Percentiles rank a stretch among this genome's conserved stretches.
These are phyloP conservation scores for Tolypocladium sp. DNA, from an alignment of 2,329 filamentous ascomycete species.

Conservation along the genomic window DNA sequence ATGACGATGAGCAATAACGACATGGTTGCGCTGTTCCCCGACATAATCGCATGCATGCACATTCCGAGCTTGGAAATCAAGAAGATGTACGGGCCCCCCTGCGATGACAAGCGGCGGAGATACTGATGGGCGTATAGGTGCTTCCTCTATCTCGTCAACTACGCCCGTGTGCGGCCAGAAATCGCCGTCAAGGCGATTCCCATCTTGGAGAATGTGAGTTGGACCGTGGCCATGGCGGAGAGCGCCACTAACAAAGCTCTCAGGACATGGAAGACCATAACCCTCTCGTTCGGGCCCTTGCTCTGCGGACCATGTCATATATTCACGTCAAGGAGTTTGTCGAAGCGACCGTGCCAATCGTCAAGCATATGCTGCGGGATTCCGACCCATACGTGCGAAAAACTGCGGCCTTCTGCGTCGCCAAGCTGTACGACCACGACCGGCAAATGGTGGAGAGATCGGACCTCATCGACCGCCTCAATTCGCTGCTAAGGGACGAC, in stretches of 20 bases:
- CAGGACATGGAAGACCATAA: slow-evolving; percentile 95
- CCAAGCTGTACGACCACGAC: slow-evolving; percentile 97
- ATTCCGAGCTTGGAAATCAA: slow-evolving; percentile 95
- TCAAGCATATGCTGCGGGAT: slow-evolving; percentile 78
- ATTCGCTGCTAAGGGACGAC: slow-evolving; percentile 83
- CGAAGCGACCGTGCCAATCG: slow-evolving; percentile 75
- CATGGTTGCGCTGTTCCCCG: slow-evolving; percentile 94
- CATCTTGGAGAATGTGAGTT: slow-evolving; percentile 65
- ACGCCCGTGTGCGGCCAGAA: slow-evolving; percentile 87
- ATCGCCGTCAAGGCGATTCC: slow-evolving; percentile 89
- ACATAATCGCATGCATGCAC: slow-evolving; percentile 92
- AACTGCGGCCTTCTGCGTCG: slow-evolving; percentile 91
- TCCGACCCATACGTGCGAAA: slow-evolving; percentile 94
- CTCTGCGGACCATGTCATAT: slow-evolving; percentile 92
- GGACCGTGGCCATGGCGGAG: background rate
- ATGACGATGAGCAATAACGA: slow-evolving; percentile 99
- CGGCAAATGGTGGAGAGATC: slow-evolving; percentile 80
- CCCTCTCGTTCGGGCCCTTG: slow-evolving; percentile 83
- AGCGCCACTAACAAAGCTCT: slow-evolving; percentile 6
- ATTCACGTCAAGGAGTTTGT: slow-evolving; percentile 95
- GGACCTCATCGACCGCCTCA: slow-evolving; percentile 85
- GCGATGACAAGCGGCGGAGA: slow-evolving; percentile 14
- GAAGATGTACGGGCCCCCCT: slow-evolving; percentile 65
- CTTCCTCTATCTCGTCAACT: slow-evolving; percentile 95
- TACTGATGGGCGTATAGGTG: slow-evolving; percentile 53